phyloP scores from a whole-genome alignment of 2,329 filamentous ascomycete species.

The Epichloe aotearoae region DNA sequence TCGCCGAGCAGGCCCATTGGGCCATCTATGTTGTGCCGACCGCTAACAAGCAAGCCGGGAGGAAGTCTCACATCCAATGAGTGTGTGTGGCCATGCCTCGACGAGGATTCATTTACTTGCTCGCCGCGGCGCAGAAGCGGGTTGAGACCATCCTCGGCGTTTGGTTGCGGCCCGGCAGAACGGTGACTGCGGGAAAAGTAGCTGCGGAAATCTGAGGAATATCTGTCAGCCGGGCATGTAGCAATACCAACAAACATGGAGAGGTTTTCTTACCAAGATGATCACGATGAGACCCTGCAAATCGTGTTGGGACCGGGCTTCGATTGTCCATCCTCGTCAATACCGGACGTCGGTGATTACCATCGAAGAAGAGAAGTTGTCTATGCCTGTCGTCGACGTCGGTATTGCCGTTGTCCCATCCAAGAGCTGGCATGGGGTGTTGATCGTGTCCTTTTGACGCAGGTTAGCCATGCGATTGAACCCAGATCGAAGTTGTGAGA shows the following conservation, averaged over 20 bases:
- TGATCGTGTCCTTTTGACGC: constrained; percentile 6
- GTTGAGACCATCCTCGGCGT: constrained; percentile 70
- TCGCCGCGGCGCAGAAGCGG: constrained; percentile 62
- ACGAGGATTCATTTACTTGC: constrained; percentile 29
- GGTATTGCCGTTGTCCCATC: constrained; percentile 43
- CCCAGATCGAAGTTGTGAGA: background rate
- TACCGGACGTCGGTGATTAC: constrained; percentile 26
- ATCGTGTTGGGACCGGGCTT: constrained; percentile 45
- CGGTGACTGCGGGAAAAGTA: constrained; percentile 40
- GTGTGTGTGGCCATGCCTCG: constrained; percentile 35
- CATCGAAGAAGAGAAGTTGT: constrained; percentile 37
- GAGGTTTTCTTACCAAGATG: constrained; percentile 29
- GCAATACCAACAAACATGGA: background rate
- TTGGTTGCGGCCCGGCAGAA: constrained; percentile 37
- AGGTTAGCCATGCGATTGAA: background rate
- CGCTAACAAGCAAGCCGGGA: constrained; percentile 28
- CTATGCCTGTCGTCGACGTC: constrained; percentile 36
- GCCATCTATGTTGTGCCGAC: constrained; percentile 28
- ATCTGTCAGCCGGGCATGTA: background rate
- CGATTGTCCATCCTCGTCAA: constrained; percentile 28
- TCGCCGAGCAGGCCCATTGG: constrained; percentile 43
- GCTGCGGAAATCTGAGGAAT: constrained; percentile 30
- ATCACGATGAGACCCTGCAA: constrained; percentile 41
- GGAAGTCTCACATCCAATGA: constrained; percentile 41
- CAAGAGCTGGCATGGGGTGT: constrained; percentile 33